Percentiles rank a stretch among this genome's conserved stretches.
These are phyloP conservation scores for Tieghemiomyces parasiticus DNA, from an alignment of 192 early-diverging fungal species.

Conservation along the genomic window DNA sequence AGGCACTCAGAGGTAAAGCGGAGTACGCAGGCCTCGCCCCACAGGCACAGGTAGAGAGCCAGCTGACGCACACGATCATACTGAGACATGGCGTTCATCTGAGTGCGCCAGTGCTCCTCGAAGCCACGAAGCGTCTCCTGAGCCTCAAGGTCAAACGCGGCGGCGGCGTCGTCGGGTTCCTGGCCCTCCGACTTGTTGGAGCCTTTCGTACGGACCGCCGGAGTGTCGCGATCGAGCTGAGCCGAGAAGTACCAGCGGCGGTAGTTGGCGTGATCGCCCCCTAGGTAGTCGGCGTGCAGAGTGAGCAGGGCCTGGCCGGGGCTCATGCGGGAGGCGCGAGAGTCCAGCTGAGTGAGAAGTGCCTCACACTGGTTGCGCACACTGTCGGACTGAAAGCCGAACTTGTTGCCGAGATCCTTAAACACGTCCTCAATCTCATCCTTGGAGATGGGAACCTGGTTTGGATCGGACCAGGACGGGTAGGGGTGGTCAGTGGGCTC, in stretches of 20 bases:
- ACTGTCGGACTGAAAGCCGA: slow-evolving; percentile 65
- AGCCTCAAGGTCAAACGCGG: slow-evolving; percentile 1
- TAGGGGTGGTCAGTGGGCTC: slow-evolving; percentile 28
- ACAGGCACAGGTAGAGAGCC: slow-evolving; percentile 57
- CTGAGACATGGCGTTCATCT: slow-evolving; percentile 57
- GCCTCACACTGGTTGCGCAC: slow-evolving; percentile 63
- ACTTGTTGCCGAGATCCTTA: slow-evolving; percentile 42
- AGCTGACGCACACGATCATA: slow-evolving; percentile 53
- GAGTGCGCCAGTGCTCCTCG: slow-evolving; percentile 48
- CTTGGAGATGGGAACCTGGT: slow-evolving; percentile 44
- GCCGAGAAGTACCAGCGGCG: slow-evolving; percentile 73
- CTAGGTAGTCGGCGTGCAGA: slow-evolving; percentile 65
- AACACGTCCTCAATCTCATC: slow-evolving; percentile 58
- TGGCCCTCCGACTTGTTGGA: slow-evolving; percentile 15
- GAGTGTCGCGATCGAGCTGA: slow-evolving; percentile 41
- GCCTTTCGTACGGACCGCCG: slow-evolving; percentile 21
- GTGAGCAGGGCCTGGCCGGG: slow-evolving; percentile 52
- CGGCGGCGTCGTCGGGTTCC: slow-evolving; percentile 10
- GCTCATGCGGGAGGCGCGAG: slow-evolving; percentile 56
- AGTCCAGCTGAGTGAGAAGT: slow-evolving; percentile 65
- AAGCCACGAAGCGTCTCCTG: slow-evolving; percentile 31
- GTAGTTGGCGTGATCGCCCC: slow-evolving; percentile 68
- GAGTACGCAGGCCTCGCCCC: slow-evolving; percentile 65
- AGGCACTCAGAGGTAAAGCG: slow-evolving; percentile 59
- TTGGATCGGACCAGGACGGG: slow-evolving; percentile 39